Evolutionary conservation across 345 rosid species (phyloP).

Genomic region (Salix suchowensis): DNA sequence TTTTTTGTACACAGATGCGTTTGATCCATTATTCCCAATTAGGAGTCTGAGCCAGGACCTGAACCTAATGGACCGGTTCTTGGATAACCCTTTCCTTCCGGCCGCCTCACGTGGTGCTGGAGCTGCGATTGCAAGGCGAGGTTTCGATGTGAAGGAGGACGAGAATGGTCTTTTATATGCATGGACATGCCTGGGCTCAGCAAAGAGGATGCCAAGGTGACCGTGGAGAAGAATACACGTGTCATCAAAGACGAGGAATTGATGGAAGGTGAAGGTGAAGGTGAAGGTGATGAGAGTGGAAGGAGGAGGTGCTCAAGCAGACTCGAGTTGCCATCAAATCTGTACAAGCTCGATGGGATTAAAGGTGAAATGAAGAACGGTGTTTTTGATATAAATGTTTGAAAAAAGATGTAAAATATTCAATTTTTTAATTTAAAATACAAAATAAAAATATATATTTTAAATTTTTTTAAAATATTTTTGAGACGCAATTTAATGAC

Average conservation of each 20-base stretch:
- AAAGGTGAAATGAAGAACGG: slow-evolving; percentile 21
- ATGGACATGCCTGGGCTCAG: slow-evolving; percentile 58
- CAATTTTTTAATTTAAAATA: too few species aligned
- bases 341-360: slow-evolving; percentile 43
- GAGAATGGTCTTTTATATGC: slow-evolving; percentile 29
- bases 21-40: slow-evolving; percentile 46
- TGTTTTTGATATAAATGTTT: neutral
- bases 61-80: slow-evolving; percentile 59
- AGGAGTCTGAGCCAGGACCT: slow-evolving; percentile 62
- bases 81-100: slow-evolving; percentile 45
- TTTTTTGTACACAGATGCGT: neutral
- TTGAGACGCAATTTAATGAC: too few species aligned
- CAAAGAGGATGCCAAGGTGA: slow-evolving; percentile 51
- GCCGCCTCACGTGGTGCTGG: slow-evolving; percentile 31
- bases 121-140: slow-evolving; percentile 27
- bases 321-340: slow-evolving; percentile 37
- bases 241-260: slow-evolving; percentile 54
- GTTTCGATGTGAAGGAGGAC: slow-evolving; percentile 54
- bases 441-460: too few species aligned
- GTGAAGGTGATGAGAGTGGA: too few species aligned
- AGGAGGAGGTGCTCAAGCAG: too few species aligned
- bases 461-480: too few species aligned
- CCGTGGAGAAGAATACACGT: slow-evolving; percentile 53
- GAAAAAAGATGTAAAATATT: too few species aligned
- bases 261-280: too few species aligned